These are phyloP conservation scores for Starmerella sp. DNA, from an alignment of 805 yeast species.

Conservation along the genomic window DNA sequence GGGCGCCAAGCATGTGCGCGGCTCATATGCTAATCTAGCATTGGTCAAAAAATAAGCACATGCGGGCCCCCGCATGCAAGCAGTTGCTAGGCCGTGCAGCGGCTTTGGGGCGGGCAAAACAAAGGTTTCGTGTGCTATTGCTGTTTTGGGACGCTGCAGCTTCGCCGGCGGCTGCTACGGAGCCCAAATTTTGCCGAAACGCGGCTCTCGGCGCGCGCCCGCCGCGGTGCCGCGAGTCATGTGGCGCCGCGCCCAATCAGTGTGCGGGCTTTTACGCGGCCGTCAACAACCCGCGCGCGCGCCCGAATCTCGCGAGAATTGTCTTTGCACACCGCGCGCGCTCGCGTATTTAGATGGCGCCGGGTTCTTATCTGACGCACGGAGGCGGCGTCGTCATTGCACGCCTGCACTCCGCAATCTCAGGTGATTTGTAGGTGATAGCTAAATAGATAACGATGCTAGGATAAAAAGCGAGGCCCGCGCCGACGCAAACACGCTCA, in stretches of 20 bases:
- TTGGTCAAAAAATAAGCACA: neutral
- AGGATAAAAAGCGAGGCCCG: neutral
- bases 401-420: conserved; percentile 1
- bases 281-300: no score
- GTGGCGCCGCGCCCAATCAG: no score
- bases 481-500: no score
- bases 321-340: no score
- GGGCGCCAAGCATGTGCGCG: neutral
- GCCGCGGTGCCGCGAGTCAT: no score
- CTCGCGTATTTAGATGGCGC: neutral
- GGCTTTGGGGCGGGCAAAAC: neutral
- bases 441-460: neutral
- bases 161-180: no score
- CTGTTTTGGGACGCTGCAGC: neutral
- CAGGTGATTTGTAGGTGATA: conserved; percentile 4
- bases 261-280: no score
- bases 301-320: no score
- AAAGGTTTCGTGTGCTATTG: neutral
- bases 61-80: neutral
- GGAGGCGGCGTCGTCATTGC: neutral
- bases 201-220: no score
- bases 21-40: neutral
- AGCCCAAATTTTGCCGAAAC: no score
- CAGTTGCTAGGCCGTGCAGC: neutral
- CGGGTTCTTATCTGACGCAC: neutral